Base-by-base conservation (phyloP, 176 grass and related monocot species). In the Calamus simplicifolius region DNA sequence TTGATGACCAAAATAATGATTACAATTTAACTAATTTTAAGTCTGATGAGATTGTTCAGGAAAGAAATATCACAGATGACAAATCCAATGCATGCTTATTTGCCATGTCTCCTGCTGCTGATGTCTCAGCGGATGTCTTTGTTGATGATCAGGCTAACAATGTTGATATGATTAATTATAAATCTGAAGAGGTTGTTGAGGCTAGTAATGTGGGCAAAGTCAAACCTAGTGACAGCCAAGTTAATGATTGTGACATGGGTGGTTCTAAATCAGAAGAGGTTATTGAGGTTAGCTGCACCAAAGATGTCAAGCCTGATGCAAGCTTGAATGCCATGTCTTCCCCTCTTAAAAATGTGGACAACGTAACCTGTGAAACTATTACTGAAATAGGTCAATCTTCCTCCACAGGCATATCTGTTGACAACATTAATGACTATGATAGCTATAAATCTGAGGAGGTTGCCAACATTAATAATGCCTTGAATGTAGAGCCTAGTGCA, bases 241-340 rank as follows among this genome's bases (percentile, higher is more conserved):
- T 64, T 72, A 68, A 31, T 79, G 63, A 79, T 75, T 62, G n/a
- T 63, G 59, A 71, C 50, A 19, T 66, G 43, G 12, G 54, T 80
- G 50, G 53, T 71, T 49, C 56, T 19, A 76, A 72, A 65, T 63
- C 62, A 52, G 67, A 25, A 19, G 66, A 68, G 51, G 56, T 65
- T 69, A 70, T 30, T 77, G 63, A 80, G 29, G 58, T 48, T 75
- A 27, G 62, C 27, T 79, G 81, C 69, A 51, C 56, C 73, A 79
- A 79, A 68, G 70, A 66, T 49, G 78, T 67, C 65, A 81, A 77
- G 50, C 78, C 70, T 21, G 75, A 78, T 75, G 69, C 78, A 66
- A 48, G 51, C 63, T 51, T 59, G 19, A 29, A 74, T 63, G 74
- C 83, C 8, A 59, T 74, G 58, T 82, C 52, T 56, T 86, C 72